Base-by-base conservation (phyloP, 495 filamentous ascomycete species). In the Aspergillus funiculosus region DNA sequence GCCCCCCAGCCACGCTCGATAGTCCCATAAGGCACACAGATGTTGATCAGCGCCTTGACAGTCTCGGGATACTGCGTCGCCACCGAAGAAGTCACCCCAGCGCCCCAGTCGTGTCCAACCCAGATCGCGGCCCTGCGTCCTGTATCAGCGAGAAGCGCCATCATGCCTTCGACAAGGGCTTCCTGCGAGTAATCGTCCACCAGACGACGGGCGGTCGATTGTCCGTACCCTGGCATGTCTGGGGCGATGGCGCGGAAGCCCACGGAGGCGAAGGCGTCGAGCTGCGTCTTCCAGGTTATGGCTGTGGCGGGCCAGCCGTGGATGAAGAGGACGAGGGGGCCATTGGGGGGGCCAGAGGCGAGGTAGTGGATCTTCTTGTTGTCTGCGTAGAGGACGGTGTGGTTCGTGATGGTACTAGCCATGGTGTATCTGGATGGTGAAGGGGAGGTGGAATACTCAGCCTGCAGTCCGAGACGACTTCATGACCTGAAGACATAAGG, bases 251-350 rank as follows among this genome's bases (percentile, higher is more conserved):
- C 40, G 13, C 27, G 40, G 40, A 43, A 43, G 9, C 40, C 40
- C 13, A 43, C 25, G 17, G 40, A 1, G n/a, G 46, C 41, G 15
- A 46, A 54, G 21, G 47, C 46, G 42, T 50, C 38, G 14, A 54
- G 20, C 38, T 54, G 52, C 20, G 46, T 7, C 30, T 47, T 47
- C 52, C 52, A 54, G 18, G 52, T 54, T 27, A 54, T 54, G 20
- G 36, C 52, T n/a, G 42, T 46, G 26, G 29, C 42, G 1, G 52
- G 52, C 52, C 52, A 54, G 39, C 52, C 52, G 24, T 54, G 52
- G 18, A 54, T 46, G 17, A 54, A 54, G 35, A 54, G 37, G 19
- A 54, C 34, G 11, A 54, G 31, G 14, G 52, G 52, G 25, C 52
- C 52, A 22, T 50, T 39, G 5, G 37, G 29, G 6, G 52, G 52